These are phyloP conservation scores for Aspergillus niger DNA, from an alignment of 2,329 filamentous ascomycete species.

Conservation along the genomic window DNA sequence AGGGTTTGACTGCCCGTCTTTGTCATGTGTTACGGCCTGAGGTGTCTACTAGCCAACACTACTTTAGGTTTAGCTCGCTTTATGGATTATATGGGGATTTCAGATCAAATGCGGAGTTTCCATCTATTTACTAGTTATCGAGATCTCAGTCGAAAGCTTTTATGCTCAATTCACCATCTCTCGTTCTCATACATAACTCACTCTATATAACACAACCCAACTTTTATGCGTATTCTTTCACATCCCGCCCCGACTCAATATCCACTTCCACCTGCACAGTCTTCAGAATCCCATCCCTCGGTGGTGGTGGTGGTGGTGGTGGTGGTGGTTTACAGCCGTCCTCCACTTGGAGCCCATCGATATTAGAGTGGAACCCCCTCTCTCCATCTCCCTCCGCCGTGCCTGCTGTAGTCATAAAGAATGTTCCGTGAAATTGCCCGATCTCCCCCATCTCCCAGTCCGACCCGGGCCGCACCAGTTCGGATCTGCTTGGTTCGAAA, in stretches of 20 bases:
- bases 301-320: neutral
- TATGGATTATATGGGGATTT: neutral
- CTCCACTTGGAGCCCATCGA: neutral
- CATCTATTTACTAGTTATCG: too few species aligned
- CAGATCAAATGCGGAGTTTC: neutral
- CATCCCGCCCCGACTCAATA: conserved; percentile 21
- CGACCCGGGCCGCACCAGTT: neutral
- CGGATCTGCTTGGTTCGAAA: neutral
- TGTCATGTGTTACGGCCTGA: conserved; percentile 10
- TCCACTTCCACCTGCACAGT: conserved; percentile 29
- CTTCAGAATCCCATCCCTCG: conserved; percentile 20
- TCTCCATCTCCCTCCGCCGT: conserved; percentile 9
- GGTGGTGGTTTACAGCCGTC: neutral
- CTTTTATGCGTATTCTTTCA: neutral
- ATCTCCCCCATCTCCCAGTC: conserved; percentile 13
- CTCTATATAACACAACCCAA: neutral
- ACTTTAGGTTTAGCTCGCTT: too few species aligned
- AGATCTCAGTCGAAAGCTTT: neutral
- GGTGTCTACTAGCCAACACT: neutral
- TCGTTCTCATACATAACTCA: neutral
- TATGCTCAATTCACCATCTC: neutral
- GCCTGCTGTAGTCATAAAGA: conserved; percentile 18
- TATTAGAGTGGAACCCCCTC: conserved; percentile 1
- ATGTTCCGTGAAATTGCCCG: conserved; percentile 12
- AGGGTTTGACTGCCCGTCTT: conserved; percentile 32